phyloP scores from a whole-genome alignment of 75 land plant species.

The Picea glauca region DNA sequence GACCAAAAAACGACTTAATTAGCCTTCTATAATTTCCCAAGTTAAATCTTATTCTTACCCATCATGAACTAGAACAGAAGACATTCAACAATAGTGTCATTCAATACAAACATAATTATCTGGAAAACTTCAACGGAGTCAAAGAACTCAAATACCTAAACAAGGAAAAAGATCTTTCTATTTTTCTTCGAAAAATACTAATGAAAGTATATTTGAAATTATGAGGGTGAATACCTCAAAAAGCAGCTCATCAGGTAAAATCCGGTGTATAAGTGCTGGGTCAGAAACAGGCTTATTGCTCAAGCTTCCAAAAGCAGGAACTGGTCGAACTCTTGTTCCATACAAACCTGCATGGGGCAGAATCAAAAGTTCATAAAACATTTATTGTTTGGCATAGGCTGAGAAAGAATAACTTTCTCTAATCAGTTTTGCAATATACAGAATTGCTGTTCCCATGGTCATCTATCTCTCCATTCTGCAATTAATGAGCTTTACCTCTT shows the following conservation, averaged over 20 bases:
- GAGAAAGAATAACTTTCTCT: too few species aligned
- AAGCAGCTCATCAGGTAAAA: constrained; percentile 83
- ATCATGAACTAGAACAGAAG: not conserved
- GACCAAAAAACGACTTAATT: not conserved
- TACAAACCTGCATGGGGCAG: constrained; percentile 53
- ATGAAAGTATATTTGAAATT: not conserved
- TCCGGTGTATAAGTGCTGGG: constrained; percentile 67
- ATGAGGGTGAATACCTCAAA: constrained; percentile 49
- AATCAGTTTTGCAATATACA: too few species aligned
- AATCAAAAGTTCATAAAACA: too few species aligned
- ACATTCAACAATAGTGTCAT: not conserved
- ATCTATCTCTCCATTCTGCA: too few species aligned
- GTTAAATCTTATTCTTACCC: not conserved
- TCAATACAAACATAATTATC: not conserved
- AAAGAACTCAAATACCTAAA: not conserved
- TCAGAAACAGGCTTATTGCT: constrained; percentile 60
- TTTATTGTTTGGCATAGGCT: too few species aligned
- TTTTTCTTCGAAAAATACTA: not conserved
- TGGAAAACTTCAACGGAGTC: not conserved
- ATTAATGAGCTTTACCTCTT: too few species aligned
- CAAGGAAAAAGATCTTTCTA: not conserved
- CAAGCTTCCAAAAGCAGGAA: constrained; percentile 74
- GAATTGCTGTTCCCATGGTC: too few species aligned
- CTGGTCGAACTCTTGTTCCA: constrained; percentile 77
- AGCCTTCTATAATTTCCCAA: not conserved